Evolutionary conservation across 2,329 filamentous ascomycete genomes (phyloP).

Genomic region (Penicillium sp.): DNA sequence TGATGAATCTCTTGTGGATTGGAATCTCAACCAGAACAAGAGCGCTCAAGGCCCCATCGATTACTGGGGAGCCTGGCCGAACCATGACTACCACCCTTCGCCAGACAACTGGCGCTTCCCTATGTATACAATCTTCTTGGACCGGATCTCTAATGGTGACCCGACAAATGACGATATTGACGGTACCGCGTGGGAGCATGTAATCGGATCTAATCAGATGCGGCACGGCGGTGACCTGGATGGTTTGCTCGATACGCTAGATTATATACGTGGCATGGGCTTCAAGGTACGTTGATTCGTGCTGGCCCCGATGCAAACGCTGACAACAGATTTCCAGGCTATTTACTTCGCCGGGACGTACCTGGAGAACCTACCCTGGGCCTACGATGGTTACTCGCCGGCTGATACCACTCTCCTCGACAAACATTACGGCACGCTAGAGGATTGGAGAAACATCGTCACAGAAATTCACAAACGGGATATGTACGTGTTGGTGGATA

Average conservation of each 20-base stretch:
- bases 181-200: constrained; percentile 60
- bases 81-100: constrained; percentile 54
- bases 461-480: constrained; percentile 59
- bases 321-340: constrained; percentile 39
- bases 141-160: constrained; percentile 65
- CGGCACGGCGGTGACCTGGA: constrained; percentile 63
- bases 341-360: constrained; percentile 64
- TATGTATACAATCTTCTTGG: constrained; percentile 64
- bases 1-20: constrained; percentile 51
- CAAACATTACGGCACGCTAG: constrained; percentile 60
- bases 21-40: constrained; percentile 62
- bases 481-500: constrained; percentile 67
- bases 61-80: constrained; percentile 57
- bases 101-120: constrained; percentile 65
- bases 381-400: constrained; percentile 60
- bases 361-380: constrained; percentile 66
- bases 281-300: constrained; percentile 49
- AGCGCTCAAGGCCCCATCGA: constrained; percentile 56
- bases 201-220: constrained; percentile 60
- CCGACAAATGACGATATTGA: constrained; percentile 65
- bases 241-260: constrained; percentile 59
- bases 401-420: constrained; percentile 64
- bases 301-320: background rate
- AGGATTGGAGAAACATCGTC: constrained; percentile 58
- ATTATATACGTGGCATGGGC: constrained; percentile 65